phyloP scores from a whole-genome alignment of 2,329 filamentous ascomycete genomes.

The Trichoderma sp. region DNA sequence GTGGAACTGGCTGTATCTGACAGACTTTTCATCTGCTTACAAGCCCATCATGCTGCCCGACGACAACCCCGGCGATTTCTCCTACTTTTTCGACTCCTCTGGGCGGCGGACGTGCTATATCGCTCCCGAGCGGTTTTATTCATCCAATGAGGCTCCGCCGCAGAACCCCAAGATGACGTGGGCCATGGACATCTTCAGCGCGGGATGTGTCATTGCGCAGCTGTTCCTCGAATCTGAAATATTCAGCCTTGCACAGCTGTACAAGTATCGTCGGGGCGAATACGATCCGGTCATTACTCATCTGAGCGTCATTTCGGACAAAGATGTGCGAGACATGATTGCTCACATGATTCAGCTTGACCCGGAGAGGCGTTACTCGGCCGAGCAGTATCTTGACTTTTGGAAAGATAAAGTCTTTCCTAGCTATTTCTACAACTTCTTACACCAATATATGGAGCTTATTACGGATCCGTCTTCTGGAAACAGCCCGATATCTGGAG shows the following conservation, averaged over 20 bases:
- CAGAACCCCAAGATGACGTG: slow-evolving; percentile 66
- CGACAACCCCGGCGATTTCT: slow-evolving; percentile 96
- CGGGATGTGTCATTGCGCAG: slow-evolving; percentile 94
- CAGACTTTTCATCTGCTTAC: slow-evolving; percentile 95
- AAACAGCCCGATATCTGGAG: slow-evolving; percentile 68
- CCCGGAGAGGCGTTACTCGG: slow-evolving; percentile 86
- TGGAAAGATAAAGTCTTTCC: slow-evolving; percentile 93
- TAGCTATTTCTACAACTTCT: slow-evolving; percentile 93
- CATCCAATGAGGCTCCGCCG: slow-evolving; percentile 65
- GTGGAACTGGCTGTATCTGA: slow-evolving; percentile 98
- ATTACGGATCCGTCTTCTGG: slow-evolving; percentile 89
- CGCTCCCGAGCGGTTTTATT: slow-evolving; percentile 88
- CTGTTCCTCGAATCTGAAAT: slow-evolving; percentile 93
- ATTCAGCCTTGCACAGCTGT: slow-evolving; percentile 96
- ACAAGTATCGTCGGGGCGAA: slow-evolving; percentile 88
- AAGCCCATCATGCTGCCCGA: slow-evolving; percentile 93
- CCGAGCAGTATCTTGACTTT: slow-evolving; percentile 90
- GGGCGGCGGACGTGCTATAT: slow-evolving; percentile 91
- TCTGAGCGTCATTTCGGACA: slow-evolving; percentile 83
- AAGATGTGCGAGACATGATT: slow-evolving; percentile 84
- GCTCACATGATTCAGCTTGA: slow-evolving; percentile 95
- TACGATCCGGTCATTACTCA: slow-evolving; percentile 84
- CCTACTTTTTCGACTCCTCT: slow-evolving; percentile 95
- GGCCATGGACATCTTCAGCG: slow-evolving; percentile 99
- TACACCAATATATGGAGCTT: slow-evolving; percentile 96